Base-by-base conservation (phyloP, 1,139 yeast species). In the Suhomyces choctaworum region DNA sequence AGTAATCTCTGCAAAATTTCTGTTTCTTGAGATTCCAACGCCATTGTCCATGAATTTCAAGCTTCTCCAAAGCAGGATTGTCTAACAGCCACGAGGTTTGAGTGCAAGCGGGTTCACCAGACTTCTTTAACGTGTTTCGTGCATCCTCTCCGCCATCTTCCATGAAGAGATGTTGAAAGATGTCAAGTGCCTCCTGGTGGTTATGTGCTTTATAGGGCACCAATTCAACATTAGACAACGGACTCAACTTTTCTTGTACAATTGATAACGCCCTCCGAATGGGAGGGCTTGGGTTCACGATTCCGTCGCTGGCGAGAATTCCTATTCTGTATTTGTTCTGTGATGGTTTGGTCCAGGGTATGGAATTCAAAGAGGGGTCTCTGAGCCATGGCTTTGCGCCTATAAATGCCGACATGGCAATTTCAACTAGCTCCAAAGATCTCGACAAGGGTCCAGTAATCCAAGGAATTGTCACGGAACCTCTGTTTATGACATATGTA, bases 361-460 rank as follows among this genome's bases (percentile, higher is more conserved):
- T 27, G 1, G 47, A 30, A 13, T 42, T 35, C 19, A 50, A 41
- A 7, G 44, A 27, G 5, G 55, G 55, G 29, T 56, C 61, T 17
- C 39, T 14, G 11, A 37, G 24, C 58, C 60, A 52, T 7, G 61
- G 60, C 31, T 56, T 46, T 14, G 54, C 44, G 31, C 51, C 56
- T 25, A 58, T 49, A 23, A 55, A 47, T 2, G 52, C 43, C 28
- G 57, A 56, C 62, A 60, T 58, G 23, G 52, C 46, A 29, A 57
- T 45, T 19, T 57, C 61, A 17, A 60, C 42, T 23, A 50, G 52
- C 13, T 47, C 59, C 14, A 59, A 46, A 1, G 58, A 51, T 34
- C 62, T 52, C 2, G 75, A 58, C 58, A 70, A 56, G 8, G 76
- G 76, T 2, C 76, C 76, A n/a, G 66, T 61, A 25, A 67, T 73